Percentiles rank a stretch among this genome's conserved stretches.
These are phyloP conservation scores for Ustilago loliicola DNA, from an alignment of 1,284 basidiomycete species.

Conservation along the genomic window DNA sequence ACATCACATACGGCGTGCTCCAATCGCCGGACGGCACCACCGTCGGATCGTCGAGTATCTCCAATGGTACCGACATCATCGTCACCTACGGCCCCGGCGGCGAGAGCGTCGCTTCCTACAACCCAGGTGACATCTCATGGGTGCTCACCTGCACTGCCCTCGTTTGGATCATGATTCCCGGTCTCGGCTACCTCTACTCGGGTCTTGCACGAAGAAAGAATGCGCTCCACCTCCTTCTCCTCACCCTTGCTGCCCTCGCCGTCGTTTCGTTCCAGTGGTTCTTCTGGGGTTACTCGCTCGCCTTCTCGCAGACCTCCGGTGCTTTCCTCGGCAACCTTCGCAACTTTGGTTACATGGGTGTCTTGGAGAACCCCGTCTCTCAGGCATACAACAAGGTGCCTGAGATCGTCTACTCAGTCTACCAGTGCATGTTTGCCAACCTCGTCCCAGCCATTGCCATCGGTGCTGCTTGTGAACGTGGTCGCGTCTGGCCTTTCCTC, in stretches of 20 bases:
- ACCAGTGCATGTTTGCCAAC: slow-evolving; percentile 71
- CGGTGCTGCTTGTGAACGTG: slow-evolving; percentile 84
- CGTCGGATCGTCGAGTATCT: slow-evolving; percentile 19
- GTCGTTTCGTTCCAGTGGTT: slow-evolving; percentile 75
- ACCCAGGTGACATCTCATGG: slow-evolving; percentile 69
- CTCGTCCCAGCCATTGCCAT: slow-evolving; percentile 74
- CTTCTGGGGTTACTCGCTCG: slow-evolving; percentile 71
- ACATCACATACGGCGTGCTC: slow-evolving; percentile 58
- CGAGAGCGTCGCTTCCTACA: slow-evolving; percentile 52
- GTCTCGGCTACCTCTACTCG: slow-evolving; percentile 82
- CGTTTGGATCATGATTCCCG: slow-evolving; percentile 80
- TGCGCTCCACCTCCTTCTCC: slow-evolving; percentile 73
- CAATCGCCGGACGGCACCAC: slow-evolving; percentile 29
- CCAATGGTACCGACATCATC: slow-evolving; percentile 65
- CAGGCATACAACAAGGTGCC: slow-evolving; percentile 75
- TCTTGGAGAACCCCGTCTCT: slow-evolving; percentile 82
- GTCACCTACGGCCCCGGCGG: slow-evolving; percentile 58
- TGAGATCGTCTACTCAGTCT: slow-evolving; percentile 73
- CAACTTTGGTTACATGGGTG: slow-evolving; percentile 76
- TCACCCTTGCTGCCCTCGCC: slow-evolving; percentile 71
- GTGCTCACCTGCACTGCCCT: slow-evolving; percentile 82
- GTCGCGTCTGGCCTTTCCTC: slow-evolving; percentile 87
- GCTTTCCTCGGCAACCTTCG: slow-evolving; percentile 81
- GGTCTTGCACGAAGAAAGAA: slow-evolving; percentile 82
- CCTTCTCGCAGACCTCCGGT: slow-evolving; percentile 76